phyloP scores from a whole-genome alignment of 805 yeast species.

The Ogataea minuta region DNA sequence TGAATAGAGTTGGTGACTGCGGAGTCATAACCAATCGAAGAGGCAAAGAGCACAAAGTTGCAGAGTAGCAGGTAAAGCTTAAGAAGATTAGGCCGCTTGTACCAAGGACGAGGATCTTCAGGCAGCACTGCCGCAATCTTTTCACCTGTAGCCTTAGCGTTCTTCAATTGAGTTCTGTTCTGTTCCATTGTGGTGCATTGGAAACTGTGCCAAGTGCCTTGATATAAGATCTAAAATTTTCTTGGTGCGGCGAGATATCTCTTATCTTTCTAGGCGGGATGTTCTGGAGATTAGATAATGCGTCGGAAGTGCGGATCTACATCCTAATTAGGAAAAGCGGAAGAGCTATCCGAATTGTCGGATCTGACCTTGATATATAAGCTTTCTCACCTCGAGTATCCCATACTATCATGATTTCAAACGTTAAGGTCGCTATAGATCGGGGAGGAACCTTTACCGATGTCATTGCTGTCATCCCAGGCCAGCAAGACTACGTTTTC shows the following conservation, averaged over 20 bases:
- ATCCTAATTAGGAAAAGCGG: neutral
- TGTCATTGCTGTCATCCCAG: slow-evolving; percentile 44
- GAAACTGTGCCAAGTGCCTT: too few species aligned
- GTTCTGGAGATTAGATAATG: too few species aligned
- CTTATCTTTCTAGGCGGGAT: slow-evolving; percentile 1
- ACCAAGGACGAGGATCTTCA: slow-evolving; percentile 20
- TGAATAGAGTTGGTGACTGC: slow-evolving; percentile 21
- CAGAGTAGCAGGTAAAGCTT: slow-evolving; percentile 15
- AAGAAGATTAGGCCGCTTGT: slow-evolving; percentile 17
- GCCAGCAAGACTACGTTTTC: slow-evolving; percentile 29
- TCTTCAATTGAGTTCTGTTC: slow-evolving; percentile 1
- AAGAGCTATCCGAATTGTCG: neutral
- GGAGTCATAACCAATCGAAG: slow-evolving; percentile 23
- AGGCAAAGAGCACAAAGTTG: slow-evolving; percentile 18
- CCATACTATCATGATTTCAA: slow-evolving; percentile 1
- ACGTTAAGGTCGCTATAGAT: slow-evolving; percentile 16
- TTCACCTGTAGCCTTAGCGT: slow-evolving; percentile 14
- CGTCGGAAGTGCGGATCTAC: too few species aligned
- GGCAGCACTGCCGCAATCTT: slow-evolving; percentile 17
- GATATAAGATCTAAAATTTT: too few species aligned
- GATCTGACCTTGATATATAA: neutral
- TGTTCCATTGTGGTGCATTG: neutral
- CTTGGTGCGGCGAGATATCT: neutral
- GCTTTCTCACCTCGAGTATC: neutral
- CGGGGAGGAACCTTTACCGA: slow-evolving; percentile 48